phyloP scores from a whole-genome alignment of 2,329 filamentous ascomycete species.

The Microdochium bolleyi region DNA sequence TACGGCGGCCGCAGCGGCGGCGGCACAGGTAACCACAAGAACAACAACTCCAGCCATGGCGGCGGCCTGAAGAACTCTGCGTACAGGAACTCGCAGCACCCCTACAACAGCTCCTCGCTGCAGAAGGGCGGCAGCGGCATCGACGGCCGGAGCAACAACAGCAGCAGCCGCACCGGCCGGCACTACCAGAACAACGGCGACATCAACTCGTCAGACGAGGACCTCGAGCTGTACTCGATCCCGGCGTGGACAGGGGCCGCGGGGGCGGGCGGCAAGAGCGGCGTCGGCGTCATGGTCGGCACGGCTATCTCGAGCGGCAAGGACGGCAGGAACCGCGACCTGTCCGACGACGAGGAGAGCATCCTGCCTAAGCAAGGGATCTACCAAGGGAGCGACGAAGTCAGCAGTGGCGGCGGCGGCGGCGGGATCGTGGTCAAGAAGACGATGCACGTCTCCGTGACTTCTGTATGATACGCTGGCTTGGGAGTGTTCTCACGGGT shows the following conservation, averaged over 20 bases:
- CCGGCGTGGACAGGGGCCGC: not conserved
- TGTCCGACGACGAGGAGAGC: not conserved
- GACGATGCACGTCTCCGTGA: constrained; percentile 3
- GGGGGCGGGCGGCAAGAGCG: no score
- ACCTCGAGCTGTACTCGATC: not conserved
- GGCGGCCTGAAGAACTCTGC: no score
- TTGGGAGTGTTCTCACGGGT: no score
- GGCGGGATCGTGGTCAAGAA: constrained; percentile 3
- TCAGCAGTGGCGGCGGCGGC: not conserved
- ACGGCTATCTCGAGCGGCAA: no score
- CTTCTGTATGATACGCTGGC: no score
- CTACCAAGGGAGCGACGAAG: not conserved
- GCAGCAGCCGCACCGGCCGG: not conserved
- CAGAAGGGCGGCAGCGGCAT: not conserved
- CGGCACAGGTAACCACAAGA: constrained; percentile 1
- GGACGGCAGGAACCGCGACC: not conserved
- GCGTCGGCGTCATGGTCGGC: no score
- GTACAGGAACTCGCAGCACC: not conserved
- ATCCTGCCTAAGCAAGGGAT: not conserved
- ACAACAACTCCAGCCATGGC: no score
- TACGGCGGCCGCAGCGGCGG: not conserved
- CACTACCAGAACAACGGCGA: not conserved
- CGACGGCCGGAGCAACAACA: not conserved
- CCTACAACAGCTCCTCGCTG: not conserved
- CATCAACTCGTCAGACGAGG: not conserved